Base-by-base conservation (phyloP, 1,284 basidiomycete species). In the Melampsora americana region DNA sequence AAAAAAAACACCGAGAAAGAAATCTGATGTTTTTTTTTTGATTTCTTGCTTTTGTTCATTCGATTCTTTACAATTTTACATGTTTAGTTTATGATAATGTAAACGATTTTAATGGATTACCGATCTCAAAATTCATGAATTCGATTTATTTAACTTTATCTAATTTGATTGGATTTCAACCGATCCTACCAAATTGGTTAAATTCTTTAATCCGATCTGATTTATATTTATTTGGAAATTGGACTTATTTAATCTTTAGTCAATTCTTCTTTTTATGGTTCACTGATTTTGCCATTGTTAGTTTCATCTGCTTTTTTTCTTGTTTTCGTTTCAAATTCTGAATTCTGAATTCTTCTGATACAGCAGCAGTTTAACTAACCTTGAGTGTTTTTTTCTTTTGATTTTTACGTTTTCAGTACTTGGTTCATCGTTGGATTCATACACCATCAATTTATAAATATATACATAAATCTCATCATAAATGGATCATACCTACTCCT, bases 401-500 rank as follows among this genome's bases (percentile, higher is more conserved):
- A 28, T 48, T 26, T 62, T 4, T n/a, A n/a, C n/a, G n/a, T n/a
- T 12, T 39, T 44, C 23, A 70, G 69, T 98, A 97, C 84, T 95
- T 93, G 92, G 86, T 95, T 30, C 95, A 99, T 83, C 89, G 95
- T n/a, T 85, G 88, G 84, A 87, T 96, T 77, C 95, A 99, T 83
- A 87, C 92, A 79, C 95, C 95, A 0, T 78, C 86, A 30, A 82
- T 96, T 77, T 99, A 99, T 87, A 98, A 95, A 84, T 86, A 87
- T 80, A 81, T 97, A 68, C 95, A 96, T 84, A 82, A 82, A 84
- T 93, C 95, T 0, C 95, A 99, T 84, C 95, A 99, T 87, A 96
- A 93, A 84, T 99, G 96, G 96, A 87, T 98, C 80, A 93, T 99
- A 76, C 95, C 95, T 6, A 97, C 95, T 0, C 95, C 95, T 0